Conservation (phyloP, 2,329 filamentous ascomycete genomes). For the Nigrospora osmanthi region DNA sequence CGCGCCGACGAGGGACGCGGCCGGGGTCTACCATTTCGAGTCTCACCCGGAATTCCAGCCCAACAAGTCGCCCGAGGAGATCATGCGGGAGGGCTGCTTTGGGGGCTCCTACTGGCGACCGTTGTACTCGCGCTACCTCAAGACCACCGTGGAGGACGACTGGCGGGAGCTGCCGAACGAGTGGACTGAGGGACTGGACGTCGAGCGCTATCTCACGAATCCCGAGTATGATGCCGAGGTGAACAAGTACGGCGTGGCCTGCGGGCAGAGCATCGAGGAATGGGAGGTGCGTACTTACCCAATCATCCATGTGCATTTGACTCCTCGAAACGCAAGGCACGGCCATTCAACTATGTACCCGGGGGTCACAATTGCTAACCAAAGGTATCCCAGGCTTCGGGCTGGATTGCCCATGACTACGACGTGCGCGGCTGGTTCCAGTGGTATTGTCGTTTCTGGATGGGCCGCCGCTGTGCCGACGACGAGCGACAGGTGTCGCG, state of each 20-base stretch:
- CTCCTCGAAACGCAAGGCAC: too few relatives aligned
- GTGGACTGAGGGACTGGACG: conserved; percentile 34
- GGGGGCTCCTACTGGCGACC: conserved; percentile 44
- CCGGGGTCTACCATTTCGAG: conserved; percentile 36
- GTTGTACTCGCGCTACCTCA: conserved; percentile 32
- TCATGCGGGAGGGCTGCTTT: conserved; percentile 43
- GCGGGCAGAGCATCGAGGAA: conserved; percentile 45
- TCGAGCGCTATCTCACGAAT: conserved; percentile 28
- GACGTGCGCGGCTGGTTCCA: conserved; percentile 50
- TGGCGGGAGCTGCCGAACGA: conserved; percentile 34
- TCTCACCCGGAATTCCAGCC: conserved; percentile 36
- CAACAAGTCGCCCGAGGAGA: conserved; percentile 44
- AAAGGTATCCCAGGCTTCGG: conserved; percentile 23
- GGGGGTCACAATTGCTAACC: too few relatives aligned
- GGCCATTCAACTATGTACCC: too few relatives aligned
- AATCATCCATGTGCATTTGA: too few relatives aligned
- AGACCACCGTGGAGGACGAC: conserved; percentile 33
- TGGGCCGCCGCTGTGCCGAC: conserved; percentile 39
- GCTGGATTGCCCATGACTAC: conserved; percentile 45
- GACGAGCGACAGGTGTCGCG: conserved; percentile 42
- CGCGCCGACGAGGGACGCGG: conserved; percentile 29
- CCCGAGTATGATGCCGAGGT: conserved; percentile 34
- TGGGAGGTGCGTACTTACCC: conserved; percentile 31
- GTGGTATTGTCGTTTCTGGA: conserved; percentile 47
- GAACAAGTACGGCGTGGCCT: conserved; percentile 44